Evolutionary conservation across 2,329 filamentous ascomycete genomes (phyloP), one percentile per base, ranked within the genome.

Genomic region (Colletotrichum higginsianum): DNA sequence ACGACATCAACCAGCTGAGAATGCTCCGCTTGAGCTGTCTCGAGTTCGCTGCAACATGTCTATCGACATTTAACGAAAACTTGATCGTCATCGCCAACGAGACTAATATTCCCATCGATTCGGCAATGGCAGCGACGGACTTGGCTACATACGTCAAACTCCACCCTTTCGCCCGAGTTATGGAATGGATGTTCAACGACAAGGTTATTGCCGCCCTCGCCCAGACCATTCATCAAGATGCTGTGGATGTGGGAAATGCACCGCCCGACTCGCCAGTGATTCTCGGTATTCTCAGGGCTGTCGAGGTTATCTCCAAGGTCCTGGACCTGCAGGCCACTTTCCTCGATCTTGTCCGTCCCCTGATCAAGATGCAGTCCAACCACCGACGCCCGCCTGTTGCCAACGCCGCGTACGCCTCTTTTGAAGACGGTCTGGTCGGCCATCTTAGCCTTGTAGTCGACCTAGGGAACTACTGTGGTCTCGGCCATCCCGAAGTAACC

Each of bases 111-210:
- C 85, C 89, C 35, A 91, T 97, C 18, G 95, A 98, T 79, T 84
- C 88, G 12, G 89, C 93, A 18, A 94, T 97, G 74, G 88, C 88
- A 52, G 88, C 94, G 4, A 92, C 92, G 3, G 93, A 93, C 67
- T 85, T 98, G 5, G 90, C 91, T 61, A 88, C 89, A 7, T 99
- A 99, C 79, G 91, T 96, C 70, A 90, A 91, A 30, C 88, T 98
- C 64, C 97, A 99, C 82, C 96, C 97, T 0, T 99, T 98, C 78
- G 91, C 94, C 3, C 91, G 97, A 71, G 92, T 97, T 18, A 98
- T 98, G 93, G 96, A 99, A 79, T 98, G 96, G 95, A 90, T 99
- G 82, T 98, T 97, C 82, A 98, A 97, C 79, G 94, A 97, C 77
- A 94, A 93, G 74, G 94, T 98, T 26, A 90, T 97, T 77, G 89